Base-by-base conservation (phyloP, 148 eudicot genomes). In the Agrostemma githago region DNA sequence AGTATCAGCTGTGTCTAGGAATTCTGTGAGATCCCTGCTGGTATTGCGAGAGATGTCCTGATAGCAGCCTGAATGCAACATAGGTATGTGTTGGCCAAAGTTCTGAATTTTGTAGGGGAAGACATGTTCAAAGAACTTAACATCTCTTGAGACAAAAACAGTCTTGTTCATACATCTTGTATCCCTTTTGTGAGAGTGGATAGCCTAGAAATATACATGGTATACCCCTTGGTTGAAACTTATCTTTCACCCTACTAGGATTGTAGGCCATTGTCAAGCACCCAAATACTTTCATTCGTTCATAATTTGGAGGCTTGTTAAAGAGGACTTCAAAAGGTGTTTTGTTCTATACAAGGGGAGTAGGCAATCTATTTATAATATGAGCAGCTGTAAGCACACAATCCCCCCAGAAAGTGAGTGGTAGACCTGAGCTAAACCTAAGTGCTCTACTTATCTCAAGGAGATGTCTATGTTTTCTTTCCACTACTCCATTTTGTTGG, bases 371-470 rank as follows among this genome's bases (percentile, higher is more conserved):
- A 3, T 69, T 69, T 0, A n/a, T 69, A 6, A 68, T 46, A 8
- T 19, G 10, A 3, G 19, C 15, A 20, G 58, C 58, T 4, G 72
- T 44, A 0, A 68, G 37, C 11, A 68, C 56, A 43, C 71, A 43
- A 7, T 68, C 71, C 6, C 71, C 71, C 71, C 71, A 68, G 14
- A 38, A 68, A 6, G 8, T n/a, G n/a, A n/a, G n/a, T n/a, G n/a
- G n/a, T n/a, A n/a, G n/a, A n/a, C n/a, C n/a, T n/a, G n/a, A n/a
- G n/a, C n/a, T n/a, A n/a, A n/a, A n/a, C n/a, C n/a, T n/a, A n/a
- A n/a, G n/a, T n/a, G n/a, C n/a, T n/a, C n/a, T n/a, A n/a, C n/a
- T n/a, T n/a, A n/a, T n/a, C n/a, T n/a, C n/a, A n/a, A n/a, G n/a
- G n/a, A n/a, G n/a, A n/a, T n/a, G n/a, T n/a, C n/a, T n/a, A n/a